Conservation (phyloP, 2,329 filamentous ascomycete genomes). For the Canariomyces notabilis region DNA sequence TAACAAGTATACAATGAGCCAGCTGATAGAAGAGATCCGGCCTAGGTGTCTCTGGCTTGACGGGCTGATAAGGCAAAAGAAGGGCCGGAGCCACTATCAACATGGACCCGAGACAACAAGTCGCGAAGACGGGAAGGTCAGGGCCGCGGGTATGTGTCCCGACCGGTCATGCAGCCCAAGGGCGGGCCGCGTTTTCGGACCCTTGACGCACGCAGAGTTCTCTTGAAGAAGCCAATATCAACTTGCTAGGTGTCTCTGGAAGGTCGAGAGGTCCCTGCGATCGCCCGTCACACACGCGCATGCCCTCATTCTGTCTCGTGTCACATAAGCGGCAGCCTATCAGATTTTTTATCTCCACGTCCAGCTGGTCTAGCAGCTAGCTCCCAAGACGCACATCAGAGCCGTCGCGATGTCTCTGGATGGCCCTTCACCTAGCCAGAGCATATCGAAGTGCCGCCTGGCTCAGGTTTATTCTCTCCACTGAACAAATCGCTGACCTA, state of each 20-base stretch:
- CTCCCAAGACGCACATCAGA: no score
- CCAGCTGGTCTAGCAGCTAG: constrained; percentile 2
- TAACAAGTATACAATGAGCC: no score
- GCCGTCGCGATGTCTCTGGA: no score
- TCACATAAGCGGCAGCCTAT: constrained; percentile 13
- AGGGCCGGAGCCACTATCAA: neutral
- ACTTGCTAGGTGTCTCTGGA: constrained; percentile 8
- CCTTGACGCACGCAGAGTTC: no score
- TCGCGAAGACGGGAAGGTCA: neutral
- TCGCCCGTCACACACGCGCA: constrained; percentile 15
- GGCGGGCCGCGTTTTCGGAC: neutral
- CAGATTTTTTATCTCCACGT: constrained; percentile 8
- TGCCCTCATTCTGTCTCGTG: constrained; percentile 1
- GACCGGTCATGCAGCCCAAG: neutral
- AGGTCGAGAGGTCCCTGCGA: constrained; percentile 4
- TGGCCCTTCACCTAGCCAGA: no score
- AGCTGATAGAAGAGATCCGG: no score
- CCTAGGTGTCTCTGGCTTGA: no score
- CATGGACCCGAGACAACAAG: neutral
- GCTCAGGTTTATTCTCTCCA: no score
- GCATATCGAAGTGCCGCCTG: no score
- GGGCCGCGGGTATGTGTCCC: no score
- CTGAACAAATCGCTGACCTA: no score
- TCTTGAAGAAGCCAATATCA: neutral
- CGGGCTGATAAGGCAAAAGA: no score